Evolutionary conservation across 2,329 filamentous ascomycete species (phyloP), one percentile per base, ranked within the genome.

Genomic region (Sarocladiaceae sp.): DNA sequence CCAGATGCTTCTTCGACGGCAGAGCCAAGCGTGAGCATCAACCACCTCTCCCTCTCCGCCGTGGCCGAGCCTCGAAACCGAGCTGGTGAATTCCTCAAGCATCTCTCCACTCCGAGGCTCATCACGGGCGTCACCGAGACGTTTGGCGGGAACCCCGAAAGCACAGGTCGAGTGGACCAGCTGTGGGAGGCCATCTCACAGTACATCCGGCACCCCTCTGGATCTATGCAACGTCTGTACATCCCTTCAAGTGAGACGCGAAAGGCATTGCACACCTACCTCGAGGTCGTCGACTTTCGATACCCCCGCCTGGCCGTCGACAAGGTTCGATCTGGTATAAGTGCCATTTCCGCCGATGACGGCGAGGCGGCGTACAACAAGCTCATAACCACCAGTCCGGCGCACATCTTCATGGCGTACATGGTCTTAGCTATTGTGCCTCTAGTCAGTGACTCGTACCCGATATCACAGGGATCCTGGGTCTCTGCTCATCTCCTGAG

Each of bases 321-420:
- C 29, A 50, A 50, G 13, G 46, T 50, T 16, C 44, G 20, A 33
- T 43, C 46, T 15, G 48, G 48, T 3, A 42, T 50, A 23, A 44
- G 46, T 2, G 45, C 40, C 10, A 47, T 50, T 24, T 34, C 48
- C 2, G 43, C 39, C 3, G 33, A 35, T 11, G 33, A 42, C 4
- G 45, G 33, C n/a, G 32, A 49, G n/a, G 15, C 20, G 13, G 16
- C 18, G 4, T 50, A 48, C 20, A 26, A 16, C 21, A 20, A 42
- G 18, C 24, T 18, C 15, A 33, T 47, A 2, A 18, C n/a, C n/a
- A 41, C 21, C 6, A 34, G 47, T 24, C 48, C 48, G 2, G 32
- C 48, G 2, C 43, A 44, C 34, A 44, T 50, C 15, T 50, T 50
- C 40, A 50, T 50, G 48, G 45, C 48, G 4, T 50, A 50, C 24